phyloP scores from a whole-genome alignment of 1,284 basidiomycete species.

The Pseudozyma flocculosa region DNA sequence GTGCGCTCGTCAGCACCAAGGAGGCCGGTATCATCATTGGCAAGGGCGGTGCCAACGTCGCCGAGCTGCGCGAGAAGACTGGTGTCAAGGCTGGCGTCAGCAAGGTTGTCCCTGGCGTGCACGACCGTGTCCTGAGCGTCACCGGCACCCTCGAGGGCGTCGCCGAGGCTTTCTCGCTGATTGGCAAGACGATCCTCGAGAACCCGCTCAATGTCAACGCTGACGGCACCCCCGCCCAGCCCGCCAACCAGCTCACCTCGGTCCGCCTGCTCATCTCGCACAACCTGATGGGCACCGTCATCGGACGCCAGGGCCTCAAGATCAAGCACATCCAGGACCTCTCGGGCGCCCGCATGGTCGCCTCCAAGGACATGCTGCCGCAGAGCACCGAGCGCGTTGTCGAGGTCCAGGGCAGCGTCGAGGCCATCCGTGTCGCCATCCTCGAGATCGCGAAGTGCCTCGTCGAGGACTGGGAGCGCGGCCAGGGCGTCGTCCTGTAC shows the following conservation, averaged over 20 bases:
- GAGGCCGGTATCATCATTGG: conserved; percentile 62
- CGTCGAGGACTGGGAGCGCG: conserved; percentile 94
- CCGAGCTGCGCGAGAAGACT: conserved; percentile 88
- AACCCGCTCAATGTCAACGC: conserved; percentile 38
- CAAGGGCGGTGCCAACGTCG: conserved; percentile 94
- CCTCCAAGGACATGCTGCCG: conserved; percentile 58
- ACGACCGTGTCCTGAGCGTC: conserved; percentile 94
- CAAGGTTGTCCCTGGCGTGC: conserved; percentile 95
- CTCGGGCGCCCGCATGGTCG: conserved; percentile 58
- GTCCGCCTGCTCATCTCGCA: conserved; percentile 67
- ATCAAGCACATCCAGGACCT: conserved; percentile 59
- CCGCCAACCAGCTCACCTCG: conserved; percentile 74
- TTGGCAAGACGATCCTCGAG: conserved; percentile 82
- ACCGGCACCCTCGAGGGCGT: conserved; percentile 86
- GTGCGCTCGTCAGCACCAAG: conserved; percentile 53
- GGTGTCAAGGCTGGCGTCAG: conserved; percentile 97
- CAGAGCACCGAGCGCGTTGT: conserved; percentile 71
- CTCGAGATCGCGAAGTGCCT: conserved; percentile 94
- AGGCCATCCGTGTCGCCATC: conserved; percentile 85
- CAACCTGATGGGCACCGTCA: conserved; percentile 58
- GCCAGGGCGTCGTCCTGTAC: conserved; percentile 77
- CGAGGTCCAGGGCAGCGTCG: conserved; percentile 89
- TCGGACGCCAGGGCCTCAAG: conserved; percentile 58
- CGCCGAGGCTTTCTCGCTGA: conserved; percentile 93
- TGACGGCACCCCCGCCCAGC: conserved; percentile 66